phyloP scores from a whole-genome alignment of 225 moss, liverwort and hornwort species.

The Rhytidiadelphus loreus region DNA sequence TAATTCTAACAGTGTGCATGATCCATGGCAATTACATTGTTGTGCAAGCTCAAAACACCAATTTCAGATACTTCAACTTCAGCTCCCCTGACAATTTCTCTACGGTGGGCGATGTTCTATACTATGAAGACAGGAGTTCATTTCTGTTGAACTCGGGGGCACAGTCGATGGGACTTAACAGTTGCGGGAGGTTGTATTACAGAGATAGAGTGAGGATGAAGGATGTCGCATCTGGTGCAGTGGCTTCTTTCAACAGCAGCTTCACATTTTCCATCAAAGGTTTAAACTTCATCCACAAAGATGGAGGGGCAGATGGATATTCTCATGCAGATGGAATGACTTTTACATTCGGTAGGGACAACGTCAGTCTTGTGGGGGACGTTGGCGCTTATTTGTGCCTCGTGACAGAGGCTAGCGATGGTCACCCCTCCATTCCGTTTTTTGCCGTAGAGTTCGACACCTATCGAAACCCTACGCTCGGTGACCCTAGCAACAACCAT shows the following conservation, averaged over 20 bases:
- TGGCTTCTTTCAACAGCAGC: slow-evolving; percentile 7
- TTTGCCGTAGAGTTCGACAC: slow-evolving; percentile 52
- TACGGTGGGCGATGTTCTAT: neutral
- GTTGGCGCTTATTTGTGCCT: neutral
- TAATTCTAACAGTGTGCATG: neutral
- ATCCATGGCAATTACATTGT: neutral
- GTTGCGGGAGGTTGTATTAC: slow-evolving; percentile 1
- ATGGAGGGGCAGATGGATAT: neutral
- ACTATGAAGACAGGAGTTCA: neutral
- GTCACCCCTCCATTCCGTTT: neutral
- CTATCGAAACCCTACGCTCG: neutral
- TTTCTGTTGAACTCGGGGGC: neutral
- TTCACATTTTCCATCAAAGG: slow-evolving; percentile 3
- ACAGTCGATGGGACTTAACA: neutral
- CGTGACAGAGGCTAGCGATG: neutral
- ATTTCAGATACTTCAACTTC: neutral
- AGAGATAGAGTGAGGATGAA: neutral
- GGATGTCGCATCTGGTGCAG: neutral
- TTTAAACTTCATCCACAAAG: neutral
- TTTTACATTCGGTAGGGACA: slow-evolving; percentile 5
- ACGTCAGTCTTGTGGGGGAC: neutral
- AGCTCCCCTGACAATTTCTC: neutral
- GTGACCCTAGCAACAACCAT: slow-evolving; percentile 11
- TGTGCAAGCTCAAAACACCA: neutral
- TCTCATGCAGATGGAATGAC: slow-evolving; percentile 20